These are phyloP conservation scores for Colletotrichum noveboracense DNA, from an alignment of 2,329 filamentous ascomycete species.

Conservation along the genomic window DNA sequence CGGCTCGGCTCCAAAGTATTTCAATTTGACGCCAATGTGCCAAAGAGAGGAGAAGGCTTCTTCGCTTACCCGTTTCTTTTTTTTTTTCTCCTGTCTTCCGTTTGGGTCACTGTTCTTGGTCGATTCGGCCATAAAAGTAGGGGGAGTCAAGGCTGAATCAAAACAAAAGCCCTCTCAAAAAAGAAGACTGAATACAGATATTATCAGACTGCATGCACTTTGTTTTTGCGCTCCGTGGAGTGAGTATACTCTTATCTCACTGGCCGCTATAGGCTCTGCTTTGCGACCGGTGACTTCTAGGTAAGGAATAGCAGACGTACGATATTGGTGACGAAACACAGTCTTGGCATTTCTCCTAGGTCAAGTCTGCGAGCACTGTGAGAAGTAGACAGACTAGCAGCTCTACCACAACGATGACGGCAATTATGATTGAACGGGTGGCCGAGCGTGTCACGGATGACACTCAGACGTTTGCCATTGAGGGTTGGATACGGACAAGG, in stretches of 20 bases:
- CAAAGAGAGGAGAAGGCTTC: background rate
- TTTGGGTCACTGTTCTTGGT: background rate
- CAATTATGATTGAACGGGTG: background rate
- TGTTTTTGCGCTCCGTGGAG: background rate
- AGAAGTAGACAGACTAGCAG: background rate
- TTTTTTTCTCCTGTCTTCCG: background rate
- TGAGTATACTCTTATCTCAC: background rate
- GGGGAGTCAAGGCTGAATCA: background rate
- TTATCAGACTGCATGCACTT: background rate
- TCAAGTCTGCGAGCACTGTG: background rate
- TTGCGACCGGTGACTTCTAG: background rate
- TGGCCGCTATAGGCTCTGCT: background rate
- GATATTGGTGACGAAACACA: background rate
- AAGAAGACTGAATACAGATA: constrained; percentile 17
- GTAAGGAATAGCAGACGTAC: background rate
- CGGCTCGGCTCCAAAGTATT: background rate
- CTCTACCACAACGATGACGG: background rate
- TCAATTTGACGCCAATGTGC: background rate
- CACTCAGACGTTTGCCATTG: background rate
- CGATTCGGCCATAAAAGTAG: background rate
- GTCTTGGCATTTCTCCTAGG: background rate
- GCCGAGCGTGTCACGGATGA: background rate
- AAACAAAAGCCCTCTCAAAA: background rate
- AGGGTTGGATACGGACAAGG: background rate
- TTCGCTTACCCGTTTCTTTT: background rate